Evolutionary conservation across 345 rosid species (phyloP), one percentile per base, ranked within the genome.

Genomic region (Eucalyptus urophylla): DNA sequence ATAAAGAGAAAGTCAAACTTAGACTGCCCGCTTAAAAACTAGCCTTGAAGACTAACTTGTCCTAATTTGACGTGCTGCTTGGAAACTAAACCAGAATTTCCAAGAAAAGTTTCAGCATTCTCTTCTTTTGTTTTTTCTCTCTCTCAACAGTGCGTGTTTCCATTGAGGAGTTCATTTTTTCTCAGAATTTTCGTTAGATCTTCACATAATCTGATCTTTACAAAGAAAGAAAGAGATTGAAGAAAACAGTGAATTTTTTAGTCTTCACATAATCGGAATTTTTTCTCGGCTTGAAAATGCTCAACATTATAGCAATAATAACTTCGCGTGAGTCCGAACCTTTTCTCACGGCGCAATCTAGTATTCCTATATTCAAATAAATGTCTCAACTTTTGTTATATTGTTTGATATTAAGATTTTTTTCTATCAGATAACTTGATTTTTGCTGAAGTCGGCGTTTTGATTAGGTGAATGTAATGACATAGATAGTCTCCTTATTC

Each of bases 301-400:
- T 62, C 69, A 12, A 13, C n/a, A 62, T 29, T 62, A 2, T 29
- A 27, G 69, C 3, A 6, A 3, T 29, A 27, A 62, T 13, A 62
- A 13, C 5, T 13, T 13, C 8, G 1, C 3, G 0, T 14, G 69
- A 29, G 17, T 27, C 8, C 16, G 0, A 62, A 62, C 69, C 15
- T 62, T 62, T 62, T 62, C 33, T 29, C 33, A 62, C 0, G 8
- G 9, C 5, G 17, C 69, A 62, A 62, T 62, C 69, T 60, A 60
- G 16, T 3, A 27, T 60, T 60, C 69, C 14, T 58, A 58, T 58
- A 11, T 58, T 58, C 6, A 10, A 25, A 10, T 24, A 58, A 58
- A 27, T 58, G 65, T 27, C n/a, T 58, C n/a, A 25, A 58, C 65
- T 58, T 58, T 58, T 27, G 3, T 12, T 24, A 58, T 12, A 8